Evolutionary conservation across 2,329 filamentous ascomycete species (phyloP).

Genomic region (Arthrinium puccinioides): DNA sequence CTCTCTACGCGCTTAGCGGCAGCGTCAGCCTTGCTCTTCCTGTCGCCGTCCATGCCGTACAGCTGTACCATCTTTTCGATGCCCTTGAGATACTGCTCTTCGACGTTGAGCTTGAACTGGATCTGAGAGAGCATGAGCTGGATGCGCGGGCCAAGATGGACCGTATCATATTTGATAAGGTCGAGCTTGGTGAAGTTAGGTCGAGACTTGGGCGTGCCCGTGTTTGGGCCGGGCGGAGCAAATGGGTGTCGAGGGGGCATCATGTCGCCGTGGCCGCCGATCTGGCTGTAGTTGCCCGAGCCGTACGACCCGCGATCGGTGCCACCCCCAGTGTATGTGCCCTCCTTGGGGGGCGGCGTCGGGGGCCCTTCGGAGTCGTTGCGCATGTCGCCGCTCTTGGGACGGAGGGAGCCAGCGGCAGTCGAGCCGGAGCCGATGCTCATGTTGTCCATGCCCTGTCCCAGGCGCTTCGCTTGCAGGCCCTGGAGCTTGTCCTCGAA

Average conservation of each 20-base stretch:
- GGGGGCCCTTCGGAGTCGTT: conserved; percentile 42
- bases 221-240: conserved; percentile 62
- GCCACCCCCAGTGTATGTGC: conserved; percentile 22
- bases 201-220: conserved; percentile 62
- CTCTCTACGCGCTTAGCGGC: conserved; percentile 86
- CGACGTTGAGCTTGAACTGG: conserved; percentile 97
- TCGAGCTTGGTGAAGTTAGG: conserved; percentile 97
- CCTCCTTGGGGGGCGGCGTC: conserved; percentile 68
- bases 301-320: conserved; percentile 59
- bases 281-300: conserved; percentile 44
- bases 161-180: conserved; percentile 96
- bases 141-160: conserved; percentile 90
- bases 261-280: conserved; percentile 60
- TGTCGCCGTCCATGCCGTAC: conserved; percentile 94
- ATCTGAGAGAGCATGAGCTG: conserved; percentile 98
- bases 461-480: conserved; percentile 73
- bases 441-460: conserved; percentile 61
- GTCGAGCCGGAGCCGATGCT: conserved; percentile 46
- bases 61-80: conserved; percentile 99
- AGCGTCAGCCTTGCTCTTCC: conserved; percentile 90
- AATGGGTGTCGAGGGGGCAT: conserved; percentile 80
- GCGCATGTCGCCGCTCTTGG: conserved; percentile 36
- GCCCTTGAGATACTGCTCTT: conserved; percentile 97
- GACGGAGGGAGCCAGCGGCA: conserved; percentile 28
- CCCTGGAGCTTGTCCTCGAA: conserved; percentile 88